These are phyloP conservation scores for Stipa capillata DNA, from an alignment of 176 grass and related monocot species.

Conservation along the genomic window DNA sequence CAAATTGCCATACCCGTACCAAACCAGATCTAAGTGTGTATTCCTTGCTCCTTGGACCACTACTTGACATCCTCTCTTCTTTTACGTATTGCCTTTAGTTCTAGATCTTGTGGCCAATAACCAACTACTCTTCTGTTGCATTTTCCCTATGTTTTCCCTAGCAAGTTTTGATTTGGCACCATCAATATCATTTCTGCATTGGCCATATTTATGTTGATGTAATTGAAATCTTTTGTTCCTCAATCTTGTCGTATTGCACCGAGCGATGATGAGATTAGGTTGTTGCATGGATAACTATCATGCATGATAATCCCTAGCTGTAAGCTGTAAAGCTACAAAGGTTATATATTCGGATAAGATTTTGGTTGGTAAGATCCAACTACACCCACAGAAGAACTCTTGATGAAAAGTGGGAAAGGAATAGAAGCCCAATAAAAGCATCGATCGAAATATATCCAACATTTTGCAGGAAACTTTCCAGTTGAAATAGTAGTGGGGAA, in stretches of 20 bases:
- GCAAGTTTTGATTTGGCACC: not conserved
- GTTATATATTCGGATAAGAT: not conserved
- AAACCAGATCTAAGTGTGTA: too few relatives aligned
- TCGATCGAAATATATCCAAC: not conserved
- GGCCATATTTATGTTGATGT: too few relatives aligned
- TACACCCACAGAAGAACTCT: not conserved
- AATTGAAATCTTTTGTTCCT: too few relatives aligned
- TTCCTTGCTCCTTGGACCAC: not conserved
- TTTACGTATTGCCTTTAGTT: not conserved
- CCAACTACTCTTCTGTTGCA: too few relatives aligned
- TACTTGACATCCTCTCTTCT: not conserved
- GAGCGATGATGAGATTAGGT: too few relatives aligned
- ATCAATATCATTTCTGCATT: not conserved
- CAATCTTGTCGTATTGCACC: too few relatives aligned
- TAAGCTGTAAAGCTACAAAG: slow-evolving; percentile 8
- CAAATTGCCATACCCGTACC: not conserved
- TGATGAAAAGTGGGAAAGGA: not conserved
- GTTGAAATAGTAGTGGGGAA: not conserved
- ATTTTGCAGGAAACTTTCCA: not conserved
- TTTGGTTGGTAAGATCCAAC: slow-evolving; percentile 7
- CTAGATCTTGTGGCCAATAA: not conserved
- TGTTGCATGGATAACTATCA: too few relatives aligned
- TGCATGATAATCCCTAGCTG: not conserved
- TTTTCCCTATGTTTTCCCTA: too few relatives aligned
- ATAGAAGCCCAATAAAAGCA: not conserved